These are phyloP conservation scores for Teratosphaeria viscida DNA, from an alignment of 2,329 filamentous ascomycete species.

Conservation along the genomic window DNA sequence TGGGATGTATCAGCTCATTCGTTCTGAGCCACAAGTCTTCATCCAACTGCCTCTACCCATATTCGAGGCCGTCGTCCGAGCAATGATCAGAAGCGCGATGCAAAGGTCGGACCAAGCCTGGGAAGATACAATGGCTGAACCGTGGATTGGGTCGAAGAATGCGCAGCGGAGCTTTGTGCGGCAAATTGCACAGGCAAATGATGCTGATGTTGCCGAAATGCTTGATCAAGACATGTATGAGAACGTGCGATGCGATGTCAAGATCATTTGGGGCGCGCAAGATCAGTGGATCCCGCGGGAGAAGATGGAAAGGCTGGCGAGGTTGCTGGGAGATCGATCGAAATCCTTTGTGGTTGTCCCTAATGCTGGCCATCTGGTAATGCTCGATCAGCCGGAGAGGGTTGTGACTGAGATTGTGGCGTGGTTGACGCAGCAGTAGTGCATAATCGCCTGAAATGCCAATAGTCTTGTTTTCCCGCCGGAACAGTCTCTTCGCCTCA, in stretches of 20 bases:
- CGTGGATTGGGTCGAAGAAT: slow-evolving; percentile 21
- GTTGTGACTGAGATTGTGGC: slow-evolving; percentile 29
- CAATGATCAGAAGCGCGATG: slow-evolving; percentile 32
- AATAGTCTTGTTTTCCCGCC: too few species aligned
- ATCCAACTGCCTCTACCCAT: slow-evolving; percentile 22
- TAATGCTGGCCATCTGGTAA: slow-evolving; percentile 35
- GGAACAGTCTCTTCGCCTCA: too few species aligned
- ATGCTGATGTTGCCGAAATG: slow-evolving; percentile 28
- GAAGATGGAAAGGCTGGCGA: slow-evolving; percentile 25
- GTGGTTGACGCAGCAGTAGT: slow-evolving; percentile 21
- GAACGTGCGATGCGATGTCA: slow-evolving; percentile 26
- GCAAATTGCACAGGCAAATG: slow-evolving; percentile 31
- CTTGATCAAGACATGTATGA: slow-evolving; percentile 28
- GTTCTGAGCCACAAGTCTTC: slow-evolving; percentile 14
- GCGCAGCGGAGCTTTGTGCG: slow-evolving; percentile 30
- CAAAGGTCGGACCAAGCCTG: slow-evolving; percentile 18
- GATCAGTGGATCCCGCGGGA: slow-evolving; percentile 36
- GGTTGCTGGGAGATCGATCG: slow-evolving; percentile 20
- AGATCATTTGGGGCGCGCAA: slow-evolving; percentile 35
- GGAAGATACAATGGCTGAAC: slow-evolving; percentile 28
- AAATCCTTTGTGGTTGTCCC: slow-evolving; percentile 28
- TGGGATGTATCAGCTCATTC: slow-evolving; percentile 35
- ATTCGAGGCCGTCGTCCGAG: slow-evolving; percentile 30
- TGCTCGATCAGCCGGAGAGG: slow-evolving; percentile 33
- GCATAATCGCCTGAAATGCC: not conserved